phyloP scores from a whole-genome alignment of 306 rosid genomes.

The Prunus mume region DNA sequence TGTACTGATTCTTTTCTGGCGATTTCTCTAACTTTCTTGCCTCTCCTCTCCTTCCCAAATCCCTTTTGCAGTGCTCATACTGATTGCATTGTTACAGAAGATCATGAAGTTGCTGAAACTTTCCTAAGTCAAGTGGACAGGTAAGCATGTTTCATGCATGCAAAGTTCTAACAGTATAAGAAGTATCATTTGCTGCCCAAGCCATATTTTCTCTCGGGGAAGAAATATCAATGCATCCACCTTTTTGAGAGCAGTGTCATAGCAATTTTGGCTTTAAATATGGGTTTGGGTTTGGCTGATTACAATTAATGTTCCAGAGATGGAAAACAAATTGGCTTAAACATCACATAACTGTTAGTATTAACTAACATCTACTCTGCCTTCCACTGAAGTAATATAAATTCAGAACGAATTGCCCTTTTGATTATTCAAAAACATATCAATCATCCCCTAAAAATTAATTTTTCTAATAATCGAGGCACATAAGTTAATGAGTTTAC shows the following conservation, averaged over 20 bases:
- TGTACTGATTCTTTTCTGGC: background rate
- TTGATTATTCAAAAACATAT: no score
- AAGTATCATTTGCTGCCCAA: background rate
- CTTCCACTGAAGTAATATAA: background rate
- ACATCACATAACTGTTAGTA: background rate
- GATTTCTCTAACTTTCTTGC: background rate
- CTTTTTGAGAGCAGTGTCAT: no score
- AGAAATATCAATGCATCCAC: background rate
- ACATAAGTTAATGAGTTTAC: background rate
- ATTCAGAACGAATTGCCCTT: no score
- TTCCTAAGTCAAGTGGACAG: conserved; percentile 73
- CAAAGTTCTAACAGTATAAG: background rate
- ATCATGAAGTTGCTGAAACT: conserved; percentile 56
- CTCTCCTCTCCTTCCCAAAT: conserved; percentile 8
- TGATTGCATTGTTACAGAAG: conserved; percentile 77
- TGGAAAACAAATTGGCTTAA: background rate
- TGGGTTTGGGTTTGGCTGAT: no score
- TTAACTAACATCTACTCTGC: no score
- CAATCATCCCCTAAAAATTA: background rate
- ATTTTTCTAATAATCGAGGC: background rate
- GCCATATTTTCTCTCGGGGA: background rate
- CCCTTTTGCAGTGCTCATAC: conserved; percentile 65
- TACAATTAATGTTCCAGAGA: background rate
- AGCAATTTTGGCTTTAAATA: no score
- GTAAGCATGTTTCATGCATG: conserved; percentile 24